Conservation (phyloP, 2,329 filamentous ascomycete genomes). For the Ceratocystis cubensis region DNA sequence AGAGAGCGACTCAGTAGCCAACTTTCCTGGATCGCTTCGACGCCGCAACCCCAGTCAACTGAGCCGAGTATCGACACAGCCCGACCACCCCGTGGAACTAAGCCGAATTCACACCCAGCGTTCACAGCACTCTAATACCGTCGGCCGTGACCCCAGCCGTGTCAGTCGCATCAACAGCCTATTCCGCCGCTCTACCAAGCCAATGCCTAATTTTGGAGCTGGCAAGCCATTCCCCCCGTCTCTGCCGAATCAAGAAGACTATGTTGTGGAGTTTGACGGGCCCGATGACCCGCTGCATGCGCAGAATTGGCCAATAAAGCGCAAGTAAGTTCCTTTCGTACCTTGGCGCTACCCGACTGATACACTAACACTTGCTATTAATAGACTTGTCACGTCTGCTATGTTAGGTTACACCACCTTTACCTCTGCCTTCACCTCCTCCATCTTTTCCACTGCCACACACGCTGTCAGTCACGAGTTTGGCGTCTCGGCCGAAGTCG, state of each 20-base stretch:
- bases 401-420: slow-evolving; percentile 65
- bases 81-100: slow-evolving; percentile 56
- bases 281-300: slow-evolving; percentile 72
- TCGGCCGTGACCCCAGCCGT: slow-evolving; percentile 39
- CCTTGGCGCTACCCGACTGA: neutral
- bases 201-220: slow-evolving; percentile 56
- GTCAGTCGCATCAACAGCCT: slow-evolving; percentile 24
- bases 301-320: slow-evolving; percentile 71
- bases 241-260: slow-evolving; percentile 58
- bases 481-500: slow-evolving; percentile 48
- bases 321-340: slow-evolving; percentile 49
- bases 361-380: neutral
- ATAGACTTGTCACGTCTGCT: slow-evolving; percentile 47
- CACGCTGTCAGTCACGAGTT: slow-evolving; percentile 44
- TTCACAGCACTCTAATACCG: slow-evolving; percentile 59
- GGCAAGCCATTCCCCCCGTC: slow-evolving; percentile 63
- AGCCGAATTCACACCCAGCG: slow-evolving; percentile 58
- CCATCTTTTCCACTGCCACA: slow-evolving; percentile 60
- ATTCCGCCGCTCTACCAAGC: slow-evolving; percentile 41
- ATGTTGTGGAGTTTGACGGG: slow-evolving; percentile 76
- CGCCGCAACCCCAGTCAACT: slow-evolving; percentile 36
- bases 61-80: slow-evolving; percentile 50
- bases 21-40: slow-evolving; percentile 47
- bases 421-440: slow-evolving; percentile 58
- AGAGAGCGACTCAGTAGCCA: slow-evolving; percentile 24